phyloP scores from a whole-genome alignment of 179 eudicot genomes.

The Camellia oleifera region DNA sequence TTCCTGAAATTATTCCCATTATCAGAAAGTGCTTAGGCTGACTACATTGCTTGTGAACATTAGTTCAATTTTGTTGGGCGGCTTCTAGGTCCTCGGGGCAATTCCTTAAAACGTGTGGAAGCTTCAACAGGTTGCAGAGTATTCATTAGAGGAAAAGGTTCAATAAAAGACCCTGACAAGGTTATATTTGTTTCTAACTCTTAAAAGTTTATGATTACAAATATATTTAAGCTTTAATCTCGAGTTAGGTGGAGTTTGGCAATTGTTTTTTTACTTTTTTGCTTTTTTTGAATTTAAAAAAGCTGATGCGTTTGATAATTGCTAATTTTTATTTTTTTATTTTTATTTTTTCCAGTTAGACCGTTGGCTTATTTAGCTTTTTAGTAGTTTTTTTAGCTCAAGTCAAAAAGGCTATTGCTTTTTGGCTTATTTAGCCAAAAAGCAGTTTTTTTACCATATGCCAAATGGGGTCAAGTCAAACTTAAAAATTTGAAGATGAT shows the following conservation, averaged over 20 bases:
- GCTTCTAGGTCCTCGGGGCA: conserved; percentile 82
- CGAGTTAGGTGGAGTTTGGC: too few species aligned
- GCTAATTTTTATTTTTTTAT: too few species aligned
- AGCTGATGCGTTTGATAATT: too few species aligned
- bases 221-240: background rate
- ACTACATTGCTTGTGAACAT: conserved; percentile 3
- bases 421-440: too few species aligned
- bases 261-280: too few species aligned
- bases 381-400: too few species aligned
- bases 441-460: too few species aligned
- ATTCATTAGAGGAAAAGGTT: conserved; percentile 78
- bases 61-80: conserved; percentile 59
- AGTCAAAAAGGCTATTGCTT: too few species aligned
- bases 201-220: conserved; percentile 2
- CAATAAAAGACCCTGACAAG: conserved; percentile 81
- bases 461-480: background rate
- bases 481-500: background rate
- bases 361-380: too few species aligned
- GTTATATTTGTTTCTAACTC: conserved; percentile 23
- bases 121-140: conserved; percentile 81
- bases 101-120: conserved; percentile 78
- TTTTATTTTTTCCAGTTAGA: too few species aligned
- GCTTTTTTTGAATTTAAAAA: too few species aligned
- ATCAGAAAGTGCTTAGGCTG: background rate
- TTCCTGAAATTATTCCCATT: background rate